Evolutionary conservation across 331 rosid species (phyloP).

Genomic region (Pyrus hybrid): DNA sequence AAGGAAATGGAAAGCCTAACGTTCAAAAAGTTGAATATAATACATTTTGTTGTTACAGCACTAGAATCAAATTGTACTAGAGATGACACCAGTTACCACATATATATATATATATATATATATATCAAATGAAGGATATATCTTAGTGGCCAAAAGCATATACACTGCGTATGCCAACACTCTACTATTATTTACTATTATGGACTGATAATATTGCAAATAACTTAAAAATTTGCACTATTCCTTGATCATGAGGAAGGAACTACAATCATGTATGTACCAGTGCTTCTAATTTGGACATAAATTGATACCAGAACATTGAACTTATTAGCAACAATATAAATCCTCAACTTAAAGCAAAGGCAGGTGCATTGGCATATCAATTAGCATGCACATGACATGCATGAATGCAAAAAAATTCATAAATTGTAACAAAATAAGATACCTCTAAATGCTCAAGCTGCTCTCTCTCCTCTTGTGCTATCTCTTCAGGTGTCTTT

Average conservation of each 20-base stretch:
- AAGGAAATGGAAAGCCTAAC: background rate
- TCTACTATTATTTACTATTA: background rate
- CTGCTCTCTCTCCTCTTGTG: constrained; percentile 83
- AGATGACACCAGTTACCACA: background rate
- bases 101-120: background rate
- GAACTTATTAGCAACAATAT: background rate
- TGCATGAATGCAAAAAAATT: background rate
- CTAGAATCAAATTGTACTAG: background rate
- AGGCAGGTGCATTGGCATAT: background rate
- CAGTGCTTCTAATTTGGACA: background rate
- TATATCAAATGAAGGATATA: background rate
- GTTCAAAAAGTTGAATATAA: no score
- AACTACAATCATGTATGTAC: background rate
- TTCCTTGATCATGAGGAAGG: background rate
- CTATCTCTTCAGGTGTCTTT: constrained; percentile 84
- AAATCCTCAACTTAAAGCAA: background rate
- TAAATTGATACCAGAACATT: background rate
- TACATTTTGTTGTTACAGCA: no score
- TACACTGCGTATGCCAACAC: background rate
- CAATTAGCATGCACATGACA: background rate
- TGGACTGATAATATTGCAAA: background rate
- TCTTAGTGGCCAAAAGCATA: background rate
- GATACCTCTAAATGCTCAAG: constrained; percentile 73
- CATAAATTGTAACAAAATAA: constrained; percentile 6
- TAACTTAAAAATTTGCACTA: background rate